These are phyloP conservation scores for Nasturtium officinale DNA, from an alignment of 345 rosid species.

Conservation along the genomic window DNA sequence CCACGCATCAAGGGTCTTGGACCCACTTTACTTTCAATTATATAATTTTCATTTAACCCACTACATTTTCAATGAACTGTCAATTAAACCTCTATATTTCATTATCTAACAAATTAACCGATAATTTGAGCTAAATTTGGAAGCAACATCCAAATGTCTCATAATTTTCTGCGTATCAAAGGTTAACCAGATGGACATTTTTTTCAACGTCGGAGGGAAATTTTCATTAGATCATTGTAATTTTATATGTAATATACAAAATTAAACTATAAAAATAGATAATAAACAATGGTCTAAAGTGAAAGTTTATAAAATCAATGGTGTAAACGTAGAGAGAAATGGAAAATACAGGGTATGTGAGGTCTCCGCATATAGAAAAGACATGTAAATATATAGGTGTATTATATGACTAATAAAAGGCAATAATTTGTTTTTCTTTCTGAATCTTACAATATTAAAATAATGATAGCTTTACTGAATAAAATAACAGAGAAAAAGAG, in stretches of 20 bases:
- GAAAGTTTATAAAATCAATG: not conserved
- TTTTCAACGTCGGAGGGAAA: not conserved
- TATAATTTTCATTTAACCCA: not conserved
- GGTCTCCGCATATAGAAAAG: not conserved
- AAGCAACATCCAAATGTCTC: not conserved
- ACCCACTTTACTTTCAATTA: constrained; percentile 51
- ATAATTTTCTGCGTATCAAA: not conserved
- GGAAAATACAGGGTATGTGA: constrained; percentile 22
- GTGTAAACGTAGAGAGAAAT: not conserved
- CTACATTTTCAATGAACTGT: not conserved
- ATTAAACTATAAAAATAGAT: not conserved
- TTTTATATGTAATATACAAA: not conserved
- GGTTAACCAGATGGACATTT: not conserved
- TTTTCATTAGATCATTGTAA: too few species aligned
- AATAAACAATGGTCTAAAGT: constrained; percentile 1
- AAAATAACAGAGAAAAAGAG: constrained; percentile 48
- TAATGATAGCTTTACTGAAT: constrained; percentile 32
- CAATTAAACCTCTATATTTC: constrained; percentile 8
- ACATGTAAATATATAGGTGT: constrained; percentile 16
- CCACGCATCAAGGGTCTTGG: constrained; percentile 65
- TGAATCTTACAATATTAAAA: not conserved
- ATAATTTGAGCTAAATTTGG: not conserved
- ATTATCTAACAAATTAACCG: not conserved
- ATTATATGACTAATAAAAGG: not conserved
- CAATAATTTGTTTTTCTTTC: too few species aligned